Evolutionary conservation across 164 flowering plant species (phyloP).

Genomic region (Houttuynia cordata): DNA sequence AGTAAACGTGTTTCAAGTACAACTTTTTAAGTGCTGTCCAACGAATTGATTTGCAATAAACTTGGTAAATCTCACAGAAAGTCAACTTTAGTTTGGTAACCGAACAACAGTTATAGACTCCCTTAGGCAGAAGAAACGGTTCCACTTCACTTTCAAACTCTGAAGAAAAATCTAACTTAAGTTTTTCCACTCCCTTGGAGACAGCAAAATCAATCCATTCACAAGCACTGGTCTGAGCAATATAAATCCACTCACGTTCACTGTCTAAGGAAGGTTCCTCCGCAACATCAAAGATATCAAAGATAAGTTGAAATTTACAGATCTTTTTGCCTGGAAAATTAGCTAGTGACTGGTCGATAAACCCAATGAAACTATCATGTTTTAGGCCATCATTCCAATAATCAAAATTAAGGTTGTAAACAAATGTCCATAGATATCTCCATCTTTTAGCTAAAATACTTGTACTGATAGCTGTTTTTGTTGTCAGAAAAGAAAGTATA

Average conservation of each 20-base stretch:
- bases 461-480: background rate
- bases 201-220: background rate
- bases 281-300: too few species aligned
- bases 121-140: background rate
- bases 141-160: background rate
- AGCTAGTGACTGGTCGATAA: background rate
- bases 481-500: background rate
- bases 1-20: too few species aligned
- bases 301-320: background rate
- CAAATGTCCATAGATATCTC: background rate
- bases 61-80: background rate
- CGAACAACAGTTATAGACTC: background rate
- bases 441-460: background rate
- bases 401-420: too few species aligned
- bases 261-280: background rate
- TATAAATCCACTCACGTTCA: too few species aligned
- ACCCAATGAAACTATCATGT: background rate
- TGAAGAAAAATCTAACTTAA: background rate
- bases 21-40: background rate
- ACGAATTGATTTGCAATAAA: background rate
- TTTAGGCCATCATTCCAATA: background rate
- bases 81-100: background rate
- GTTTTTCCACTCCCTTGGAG: background rate
- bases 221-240: background rate
- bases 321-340: background rate